A percentile compares a stretch with the other conserved stretches of the same genome.
These are phyloP conservation scores for Coniophora puteana DNA, from an alignment of 1,284 basidiomycete species.

Conservation along the genomic window DNA sequence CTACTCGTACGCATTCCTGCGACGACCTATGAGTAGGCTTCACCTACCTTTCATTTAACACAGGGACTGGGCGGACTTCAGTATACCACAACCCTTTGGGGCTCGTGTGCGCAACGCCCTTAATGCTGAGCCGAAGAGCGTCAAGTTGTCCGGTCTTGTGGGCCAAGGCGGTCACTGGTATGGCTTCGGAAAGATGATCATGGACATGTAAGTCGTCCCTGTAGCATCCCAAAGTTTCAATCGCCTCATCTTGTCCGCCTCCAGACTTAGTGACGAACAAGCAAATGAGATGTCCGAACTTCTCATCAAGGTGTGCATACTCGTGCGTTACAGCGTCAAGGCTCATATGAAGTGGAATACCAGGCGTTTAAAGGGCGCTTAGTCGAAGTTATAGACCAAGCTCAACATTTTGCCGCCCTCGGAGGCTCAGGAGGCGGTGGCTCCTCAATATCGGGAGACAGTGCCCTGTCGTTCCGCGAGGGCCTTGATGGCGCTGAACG, in stretches of 20 bases:
- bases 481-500: conserved; percentile 86
- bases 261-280: conserved; percentile 68
- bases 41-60: conserved; percentile 6
- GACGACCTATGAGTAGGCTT: conserved; percentile 2
- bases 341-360: conserved; percentile 7
- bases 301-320: conserved; percentile 54
- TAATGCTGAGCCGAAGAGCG: conserved; percentile 79
- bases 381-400: conserved; percentile 82
- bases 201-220: conserved; percentile 60
- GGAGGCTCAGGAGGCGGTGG: conserved; percentile 52
- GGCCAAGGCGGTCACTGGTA: conserved; percentile 90
- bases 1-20: conserved; percentile 56
- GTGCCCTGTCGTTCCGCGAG: conserved; percentile 77
- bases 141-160: conserved; percentile 75
- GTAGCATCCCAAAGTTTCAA: conserved; percentile 1
- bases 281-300: conserved; percentile 66
- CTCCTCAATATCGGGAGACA: conserved; percentile 52
- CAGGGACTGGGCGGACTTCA: conserved; percentile 82
- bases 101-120: conserved; percentile 78
- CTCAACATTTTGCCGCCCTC: conserved; percentile 82
- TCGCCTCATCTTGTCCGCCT: conserved; percentile 3
- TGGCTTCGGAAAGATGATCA: conserved; percentile 79
- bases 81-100: conserved; percentile 74
- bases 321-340: background rate
- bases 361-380: conserved; percentile 81